Conservation (phyloP, 257 asterid genomes). For the Nyctanthes arbortristis region DNA sequence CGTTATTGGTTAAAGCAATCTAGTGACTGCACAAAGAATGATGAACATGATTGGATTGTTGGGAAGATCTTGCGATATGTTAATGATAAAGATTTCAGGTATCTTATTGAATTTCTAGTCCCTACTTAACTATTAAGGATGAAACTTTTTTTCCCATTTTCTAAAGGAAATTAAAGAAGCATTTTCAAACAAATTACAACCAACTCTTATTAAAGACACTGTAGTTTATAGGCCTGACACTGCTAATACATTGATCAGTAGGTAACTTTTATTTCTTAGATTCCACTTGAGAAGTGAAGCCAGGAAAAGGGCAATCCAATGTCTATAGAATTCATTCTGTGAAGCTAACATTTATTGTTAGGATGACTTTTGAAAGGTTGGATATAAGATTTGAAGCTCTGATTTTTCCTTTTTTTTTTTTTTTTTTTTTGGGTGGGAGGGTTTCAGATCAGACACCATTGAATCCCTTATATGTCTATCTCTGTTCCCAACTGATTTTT, state of each 20-base stretch:
- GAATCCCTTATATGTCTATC: slow-evolving; percentile 79
- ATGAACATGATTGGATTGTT: slow-evolving; percentile 81
- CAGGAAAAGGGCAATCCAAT: neutral
- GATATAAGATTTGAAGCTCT: neutral
- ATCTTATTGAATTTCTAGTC: slow-evolving; percentile 26
- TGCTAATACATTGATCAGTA: slow-evolving; percentile 7
- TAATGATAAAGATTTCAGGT: slow-evolving; percentile 98
- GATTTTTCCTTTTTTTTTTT: slow-evolving; percentile 20
- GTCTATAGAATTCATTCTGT: neutral
- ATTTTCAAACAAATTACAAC: slow-evolving; percentile 3
- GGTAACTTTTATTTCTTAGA: neutral
- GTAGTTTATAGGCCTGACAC: neutral
- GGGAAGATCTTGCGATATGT: slow-evolving; percentile 89
- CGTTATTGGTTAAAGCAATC: slow-evolving; percentile 59
- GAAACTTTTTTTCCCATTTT: slow-evolving; percentile 6
- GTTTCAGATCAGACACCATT: slow-evolving; percentile 87
- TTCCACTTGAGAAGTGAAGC: neutral
- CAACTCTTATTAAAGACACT: neutral
- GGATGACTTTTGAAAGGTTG: neutral
- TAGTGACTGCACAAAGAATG: slow-evolving; percentile 39
- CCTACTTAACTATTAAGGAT: slow-evolving; percentile 12
- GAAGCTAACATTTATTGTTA: neutral
- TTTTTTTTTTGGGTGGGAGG: too few relatives aligned
- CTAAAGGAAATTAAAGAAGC: slow-evolving; percentile 2
- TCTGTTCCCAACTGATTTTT: slow-evolving; percentile 72